These are phyloP conservation scores for Glycyrrhiza uralensis DNA, from an alignment of 306 rosid genomes.

Conservation along the genomic window DNA sequence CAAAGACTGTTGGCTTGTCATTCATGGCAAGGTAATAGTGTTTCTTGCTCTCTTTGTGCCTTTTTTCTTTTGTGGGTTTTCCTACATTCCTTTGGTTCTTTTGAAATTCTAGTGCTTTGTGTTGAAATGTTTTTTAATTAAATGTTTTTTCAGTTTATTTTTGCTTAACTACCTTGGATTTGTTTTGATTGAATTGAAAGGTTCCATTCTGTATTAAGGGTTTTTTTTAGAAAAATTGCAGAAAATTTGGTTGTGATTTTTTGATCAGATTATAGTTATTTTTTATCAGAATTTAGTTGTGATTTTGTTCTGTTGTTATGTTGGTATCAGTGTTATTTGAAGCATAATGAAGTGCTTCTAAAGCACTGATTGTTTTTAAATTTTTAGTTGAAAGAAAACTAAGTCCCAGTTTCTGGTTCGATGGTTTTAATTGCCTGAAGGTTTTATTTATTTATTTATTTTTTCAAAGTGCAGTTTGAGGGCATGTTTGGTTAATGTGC, in stretches of 20 bases:
- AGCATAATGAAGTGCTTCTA: neutral
- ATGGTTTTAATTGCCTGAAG: neutral
- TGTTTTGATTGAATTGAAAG: neutral
- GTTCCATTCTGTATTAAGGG: neutral
- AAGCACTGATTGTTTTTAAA: neutral
- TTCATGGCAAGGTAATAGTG: slow-evolving; percentile 64
- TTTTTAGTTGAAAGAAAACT: neutral
- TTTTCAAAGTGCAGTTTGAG: neutral
- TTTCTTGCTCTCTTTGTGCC: too few species aligned
- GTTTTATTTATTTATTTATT: neutral
- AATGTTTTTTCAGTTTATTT: neutral
- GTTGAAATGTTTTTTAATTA: too few species aligned
- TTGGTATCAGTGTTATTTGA: neutral
- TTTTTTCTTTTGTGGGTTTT: neutral
- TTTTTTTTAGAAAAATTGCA: neutral
- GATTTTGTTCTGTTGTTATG: neutral
- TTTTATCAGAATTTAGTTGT: neutral
- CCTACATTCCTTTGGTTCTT: neutral
- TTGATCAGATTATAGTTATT: too few species aligned
- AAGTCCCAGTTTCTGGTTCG: neutral
- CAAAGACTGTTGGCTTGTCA: slow-evolving; percentile 83
- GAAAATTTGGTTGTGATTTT: neutral
- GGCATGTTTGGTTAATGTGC: too few species aligned
- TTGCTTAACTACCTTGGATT: neutral
- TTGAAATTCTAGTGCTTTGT: neutral